phyloP scores from a whole-genome alignment of 208 protist genomes.

The Leptomonas pyrrhocoris region DNA sequence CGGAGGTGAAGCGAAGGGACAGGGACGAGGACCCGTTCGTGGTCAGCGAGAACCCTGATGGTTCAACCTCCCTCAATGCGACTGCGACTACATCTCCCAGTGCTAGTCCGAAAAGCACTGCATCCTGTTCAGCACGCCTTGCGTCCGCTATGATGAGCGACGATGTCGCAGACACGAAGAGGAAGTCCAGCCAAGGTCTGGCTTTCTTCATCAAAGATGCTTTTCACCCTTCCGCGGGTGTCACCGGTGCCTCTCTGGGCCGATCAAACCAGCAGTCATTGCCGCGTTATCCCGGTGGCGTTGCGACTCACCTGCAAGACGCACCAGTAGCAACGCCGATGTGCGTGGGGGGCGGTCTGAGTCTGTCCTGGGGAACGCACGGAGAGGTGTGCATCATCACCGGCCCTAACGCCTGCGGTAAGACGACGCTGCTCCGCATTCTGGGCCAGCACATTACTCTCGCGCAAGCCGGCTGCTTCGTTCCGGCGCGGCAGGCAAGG shows the following conservation, averaged over 20 bases:
- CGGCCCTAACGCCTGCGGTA: slow-evolving; percentile 94
- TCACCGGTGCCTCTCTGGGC: background rate
- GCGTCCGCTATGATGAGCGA: background rate
- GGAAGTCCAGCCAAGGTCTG: background rate
- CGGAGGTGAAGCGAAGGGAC: background rate
- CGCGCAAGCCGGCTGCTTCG: slow-evolving; percentile 93
- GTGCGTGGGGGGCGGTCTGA: slow-evolving; percentile 1
- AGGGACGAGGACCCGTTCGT: too few relatives aligned
- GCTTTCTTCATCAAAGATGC: slow-evolving; percentile 16
- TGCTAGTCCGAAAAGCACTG: too few relatives aligned
- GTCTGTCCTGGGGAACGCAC: slow-evolving; percentile 31
- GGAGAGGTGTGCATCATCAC: slow-evolving; percentile 80
- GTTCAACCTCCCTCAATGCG: too few relatives aligned
- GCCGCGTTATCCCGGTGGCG: too few relatives aligned
- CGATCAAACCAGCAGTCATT: too few relatives aligned
- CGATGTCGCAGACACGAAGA: background rate
- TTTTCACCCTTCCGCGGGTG: slow-evolving; percentile 21
- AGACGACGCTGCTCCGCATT: slow-evolving; percentile 92
- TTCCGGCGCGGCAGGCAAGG: slow-evolving; percentile 69
- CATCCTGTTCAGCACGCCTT: too few relatives aligned
- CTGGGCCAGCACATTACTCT: slow-evolving; percentile 89
- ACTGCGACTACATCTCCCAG: too few relatives aligned
- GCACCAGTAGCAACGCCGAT: background rate
- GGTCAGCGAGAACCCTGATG: too few relatives aligned
- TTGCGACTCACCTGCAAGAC: background rate